These are phyloP conservation scores for Boletus sp. DNA, from an alignment of 1,284 basidiomycete genomes.

Conservation along the genomic window DNA sequence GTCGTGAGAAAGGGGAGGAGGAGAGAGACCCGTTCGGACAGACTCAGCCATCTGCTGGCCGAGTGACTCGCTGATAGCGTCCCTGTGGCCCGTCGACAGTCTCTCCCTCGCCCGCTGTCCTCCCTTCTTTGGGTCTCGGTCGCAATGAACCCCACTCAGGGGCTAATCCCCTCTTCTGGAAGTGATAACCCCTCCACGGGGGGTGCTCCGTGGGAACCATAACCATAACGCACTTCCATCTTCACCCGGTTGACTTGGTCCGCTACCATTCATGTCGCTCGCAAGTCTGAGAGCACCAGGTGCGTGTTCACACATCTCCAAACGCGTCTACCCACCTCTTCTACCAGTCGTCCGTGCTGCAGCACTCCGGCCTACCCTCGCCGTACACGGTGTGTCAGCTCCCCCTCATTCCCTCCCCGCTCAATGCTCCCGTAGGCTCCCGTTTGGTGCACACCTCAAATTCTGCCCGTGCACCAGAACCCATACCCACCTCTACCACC, in stretches of 20 bases:
- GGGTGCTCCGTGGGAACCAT: slow-evolving; percentile 17
- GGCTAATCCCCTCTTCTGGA: slow-evolving; percentile 1
- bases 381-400: slow-evolving; percentile 38
- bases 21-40: too few species aligned
- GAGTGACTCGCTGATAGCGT: too few species aligned
- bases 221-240: background rate
- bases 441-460: slow-evolving; percentile 57
- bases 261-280: slow-evolving; percentile 44
- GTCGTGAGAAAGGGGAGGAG: too few species aligned
- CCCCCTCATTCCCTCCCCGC: slow-evolving; percentile 9
- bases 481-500: slow-evolving; percentile 42
- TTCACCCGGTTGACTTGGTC: background rate
- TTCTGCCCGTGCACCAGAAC: slow-evolving; percentile 36
- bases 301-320: slow-evolving; percentile 17
- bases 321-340: background rate
- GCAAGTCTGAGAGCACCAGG: slow-evolving; percentile 45
- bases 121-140: background rate
- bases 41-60: too few species aligned
- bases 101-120: too few species aligned
- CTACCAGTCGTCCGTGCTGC: slow-evolving; percentile 35
- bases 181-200: slow-evolving; percentile 13
- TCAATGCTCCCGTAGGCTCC: slow-evolving; percentile 35
- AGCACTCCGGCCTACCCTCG: slow-evolving; percentile 43
- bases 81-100: too few species aligned
- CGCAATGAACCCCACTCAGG: slow-evolving; percentile 6